Conservation (phyloP, 179 eudicot genomes). For the Vitellaria paradoxa region DNA sequence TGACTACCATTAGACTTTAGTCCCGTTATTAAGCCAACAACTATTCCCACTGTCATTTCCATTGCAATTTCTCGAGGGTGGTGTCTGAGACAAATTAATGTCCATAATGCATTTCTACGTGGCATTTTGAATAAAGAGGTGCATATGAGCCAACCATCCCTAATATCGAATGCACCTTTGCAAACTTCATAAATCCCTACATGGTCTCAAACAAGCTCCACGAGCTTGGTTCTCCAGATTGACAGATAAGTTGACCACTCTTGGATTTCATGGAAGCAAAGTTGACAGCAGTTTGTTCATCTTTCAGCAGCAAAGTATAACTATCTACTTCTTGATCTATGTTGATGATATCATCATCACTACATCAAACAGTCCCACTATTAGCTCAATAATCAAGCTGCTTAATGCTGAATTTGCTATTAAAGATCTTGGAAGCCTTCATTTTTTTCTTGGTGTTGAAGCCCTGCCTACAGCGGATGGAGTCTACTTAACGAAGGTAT, state of each 20-base stretch:
- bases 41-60: no score
- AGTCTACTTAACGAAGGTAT: no score
- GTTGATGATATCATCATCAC: no score
- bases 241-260: background rate
- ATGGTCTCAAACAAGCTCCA: background rate
- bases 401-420: background rate
- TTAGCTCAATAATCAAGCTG: background rate
- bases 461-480: no score
- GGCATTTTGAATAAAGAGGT: background rate
- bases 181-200: background rate
- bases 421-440: background rate
- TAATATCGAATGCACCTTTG: background rate
- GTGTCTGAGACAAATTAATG: no score
- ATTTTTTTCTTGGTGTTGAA: background rate
- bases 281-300: background rate
- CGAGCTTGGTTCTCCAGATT: background rate
- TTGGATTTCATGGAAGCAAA: background rate
- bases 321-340: no score
- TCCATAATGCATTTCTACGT: background rate
- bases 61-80: background rate
- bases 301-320: no score
- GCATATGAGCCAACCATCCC: background rate
- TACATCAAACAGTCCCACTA: background rate
- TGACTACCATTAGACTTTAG: no score
- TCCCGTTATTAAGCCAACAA: no score